Conservation (phyloP, 108 stramenopile genomes). For the Nannochloropsis salina region DNA sequence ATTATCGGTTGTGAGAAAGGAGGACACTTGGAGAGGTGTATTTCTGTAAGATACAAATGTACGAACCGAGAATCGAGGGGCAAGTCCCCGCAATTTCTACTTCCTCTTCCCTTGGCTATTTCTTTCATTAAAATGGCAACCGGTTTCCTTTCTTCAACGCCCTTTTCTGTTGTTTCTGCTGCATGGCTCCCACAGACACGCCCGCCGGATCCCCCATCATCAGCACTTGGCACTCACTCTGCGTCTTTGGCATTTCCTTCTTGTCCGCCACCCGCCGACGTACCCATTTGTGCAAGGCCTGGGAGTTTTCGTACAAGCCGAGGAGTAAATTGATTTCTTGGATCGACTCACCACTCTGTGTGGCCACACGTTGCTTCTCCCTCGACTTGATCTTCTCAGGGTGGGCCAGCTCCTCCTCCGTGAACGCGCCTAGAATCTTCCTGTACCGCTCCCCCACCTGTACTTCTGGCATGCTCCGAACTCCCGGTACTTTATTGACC, state of each 20-base stretch:
- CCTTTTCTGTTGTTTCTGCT: neutral
- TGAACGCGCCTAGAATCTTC: neutral
- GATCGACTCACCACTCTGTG: constrained; percentile 1
- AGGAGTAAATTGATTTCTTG: neutral
- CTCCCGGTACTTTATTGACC: neutral
- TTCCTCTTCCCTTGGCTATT: neutral
- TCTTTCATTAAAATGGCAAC: neutral
- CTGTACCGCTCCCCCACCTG: constrained; percentile 9
- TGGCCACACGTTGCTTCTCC: constrained; percentile 14
- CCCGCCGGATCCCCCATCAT: constrained; percentile 1
- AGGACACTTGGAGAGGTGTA: too few species aligned
- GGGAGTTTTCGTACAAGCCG: neutral
- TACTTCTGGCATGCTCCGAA: neutral
- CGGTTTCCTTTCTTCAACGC: neutral
- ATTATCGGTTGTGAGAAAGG: neutral
- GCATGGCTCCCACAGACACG: neutral
- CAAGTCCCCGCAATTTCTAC: neutral
- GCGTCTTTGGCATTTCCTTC: neutral
- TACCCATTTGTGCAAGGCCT: neutral
- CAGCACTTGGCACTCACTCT: neutral
- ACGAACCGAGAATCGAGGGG: too few species aligned
- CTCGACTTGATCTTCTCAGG: neutral
- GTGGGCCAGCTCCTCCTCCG: neutral
- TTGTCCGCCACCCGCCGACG: constrained; percentile 8
- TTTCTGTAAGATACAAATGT: too few species aligned